Base-by-base conservation (phyloP, 352 stramenopile genomes). In the Hyaloperonospora brassicae region DNA sequence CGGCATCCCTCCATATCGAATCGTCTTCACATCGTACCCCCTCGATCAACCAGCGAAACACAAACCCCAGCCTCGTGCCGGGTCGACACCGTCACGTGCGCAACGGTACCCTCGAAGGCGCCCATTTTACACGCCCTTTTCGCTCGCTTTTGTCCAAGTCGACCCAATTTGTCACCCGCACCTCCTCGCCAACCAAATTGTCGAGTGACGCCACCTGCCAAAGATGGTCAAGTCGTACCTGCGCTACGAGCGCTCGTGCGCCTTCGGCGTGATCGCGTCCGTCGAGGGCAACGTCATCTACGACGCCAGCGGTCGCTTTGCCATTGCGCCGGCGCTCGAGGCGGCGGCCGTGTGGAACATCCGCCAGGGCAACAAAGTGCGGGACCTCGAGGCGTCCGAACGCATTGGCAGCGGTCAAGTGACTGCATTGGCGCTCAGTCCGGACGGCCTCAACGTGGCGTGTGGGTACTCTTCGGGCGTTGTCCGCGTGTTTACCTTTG, bases 281-380 rank as follows among this genome's bases (percentile, higher is more conserved):
- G 67, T 93, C 9, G 79, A 93, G 46, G 83, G 87, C 47, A 97
- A 97, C 56, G 79, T 93, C 17, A 66, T 95, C 24, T 95, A 86
- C 65, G 88, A 97, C 68, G 55, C 72, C 14, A 83, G 75, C n/a
- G 87, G 86, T 13, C 73, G 83, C 51, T 79, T 96, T 35, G 87
- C 84, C n/a, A 79, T 97, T 39, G 74, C 84, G 35, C 84, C 86
- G 24, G 86, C 85, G 52, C 72, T 98, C 44, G 84, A 97, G 65
- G 81, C 97, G 52, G 75, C 97, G 34, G 73, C 76, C 0, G 82
- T 98, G 27, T 97, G 89, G 89, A 97, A 97, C 63, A 69, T 97
- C 24, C 87, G 87, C 12, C 81, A 89, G 55, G 83, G 83, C 73
- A 86, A 70, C 71, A 81, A 91, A 52, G 83, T 88, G 52, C 79